Percentiles rank a stretch among this genome's conserved stretches.
Evolutionary conservation across 345 rosid species (phyloP).

Genomic region (Geranium brycei): DNA sequence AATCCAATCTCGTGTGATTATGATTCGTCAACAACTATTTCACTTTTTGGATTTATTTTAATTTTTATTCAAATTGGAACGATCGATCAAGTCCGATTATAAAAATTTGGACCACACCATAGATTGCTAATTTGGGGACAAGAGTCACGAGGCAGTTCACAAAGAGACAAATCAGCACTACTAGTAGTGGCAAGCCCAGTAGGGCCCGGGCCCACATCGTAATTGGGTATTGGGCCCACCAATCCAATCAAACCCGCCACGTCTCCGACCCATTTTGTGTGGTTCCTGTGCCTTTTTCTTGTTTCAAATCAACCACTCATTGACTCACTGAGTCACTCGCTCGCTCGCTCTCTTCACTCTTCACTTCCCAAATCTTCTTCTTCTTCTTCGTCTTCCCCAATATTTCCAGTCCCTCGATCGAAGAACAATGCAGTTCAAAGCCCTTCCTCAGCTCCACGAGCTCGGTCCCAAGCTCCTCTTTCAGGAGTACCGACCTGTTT

Average conservation of each 20-base stretch:
- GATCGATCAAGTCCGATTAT: too few species aligned
- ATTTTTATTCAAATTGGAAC: too few species aligned
- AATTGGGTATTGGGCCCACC: too few species aligned
- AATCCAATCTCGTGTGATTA: too few species aligned
- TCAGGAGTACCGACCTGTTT: neutral
- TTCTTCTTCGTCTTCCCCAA: neutral
- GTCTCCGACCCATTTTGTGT: neutral
- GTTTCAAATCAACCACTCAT: neutral
- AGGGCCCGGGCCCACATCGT: too few species aligned
- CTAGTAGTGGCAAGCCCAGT: too few species aligned
- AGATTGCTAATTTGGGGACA: too few species aligned
- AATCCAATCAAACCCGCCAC: neutral
- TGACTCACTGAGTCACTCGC: neutral
- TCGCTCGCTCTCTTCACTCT: neutral
- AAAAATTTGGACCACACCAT: too few species aligned
- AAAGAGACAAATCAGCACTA: too few species aligned
- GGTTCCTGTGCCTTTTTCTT: neutral
- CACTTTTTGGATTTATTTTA: too few species aligned
- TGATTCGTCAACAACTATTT: too few species aligned
- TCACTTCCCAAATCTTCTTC: neutral
- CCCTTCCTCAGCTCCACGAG: conserved; percentile 22
- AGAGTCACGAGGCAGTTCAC: too few species aligned
- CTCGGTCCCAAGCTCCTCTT: neutral
- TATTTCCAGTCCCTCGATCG: neutral
- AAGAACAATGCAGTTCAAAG: conserved; percentile 29